Evolutionary conservation across 2,329 filamentous ascomycete species (phyloP).

Genomic region (Neopestalotiopsis clavispora): DNA sequence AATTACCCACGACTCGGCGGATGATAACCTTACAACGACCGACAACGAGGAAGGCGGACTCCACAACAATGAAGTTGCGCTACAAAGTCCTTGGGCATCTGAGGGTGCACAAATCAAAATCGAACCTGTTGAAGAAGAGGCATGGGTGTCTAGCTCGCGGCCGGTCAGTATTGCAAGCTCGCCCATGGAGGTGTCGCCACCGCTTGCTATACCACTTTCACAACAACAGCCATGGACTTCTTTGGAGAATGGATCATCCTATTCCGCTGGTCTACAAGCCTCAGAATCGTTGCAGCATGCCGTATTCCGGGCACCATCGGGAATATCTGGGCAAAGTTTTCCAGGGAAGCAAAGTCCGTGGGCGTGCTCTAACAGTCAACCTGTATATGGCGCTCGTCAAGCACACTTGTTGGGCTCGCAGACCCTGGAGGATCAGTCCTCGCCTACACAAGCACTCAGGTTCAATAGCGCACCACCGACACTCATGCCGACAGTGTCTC

Average conservation of each 20-base stretch:
- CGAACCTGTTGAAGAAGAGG: conserved; percentile 20
- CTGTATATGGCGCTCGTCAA: neutral
- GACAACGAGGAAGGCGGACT: neutral
- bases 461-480: neutral
- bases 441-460: neutral
- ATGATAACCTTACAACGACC: neutral
- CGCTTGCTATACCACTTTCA: conserved; percentile 26
- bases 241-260: conserved; percentile 21
- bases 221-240: conserved; percentile 37
- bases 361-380: neutral
- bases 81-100: conserved; percentile 34
- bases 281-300: conserved; percentile 22
- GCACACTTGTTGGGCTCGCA: neutral
- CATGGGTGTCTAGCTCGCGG: conserved; percentile 5
- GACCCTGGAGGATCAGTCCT: neutral
- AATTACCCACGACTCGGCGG: conserved; percentile 10
- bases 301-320: neutral
- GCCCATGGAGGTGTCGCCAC: conserved; percentile 17
- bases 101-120: conserved; percentile 21
- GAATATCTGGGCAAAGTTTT: neutral
- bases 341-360: conserved; percentile 6
- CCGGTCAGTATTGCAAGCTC: conserved; percentile 16
- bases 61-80: conserved; percentile 13
- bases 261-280: conserved; percentile 28
- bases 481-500: neutral